Base-by-base conservation (phyloP, 179 eudicot species). In the Amaranthus tricolor region DNA sequence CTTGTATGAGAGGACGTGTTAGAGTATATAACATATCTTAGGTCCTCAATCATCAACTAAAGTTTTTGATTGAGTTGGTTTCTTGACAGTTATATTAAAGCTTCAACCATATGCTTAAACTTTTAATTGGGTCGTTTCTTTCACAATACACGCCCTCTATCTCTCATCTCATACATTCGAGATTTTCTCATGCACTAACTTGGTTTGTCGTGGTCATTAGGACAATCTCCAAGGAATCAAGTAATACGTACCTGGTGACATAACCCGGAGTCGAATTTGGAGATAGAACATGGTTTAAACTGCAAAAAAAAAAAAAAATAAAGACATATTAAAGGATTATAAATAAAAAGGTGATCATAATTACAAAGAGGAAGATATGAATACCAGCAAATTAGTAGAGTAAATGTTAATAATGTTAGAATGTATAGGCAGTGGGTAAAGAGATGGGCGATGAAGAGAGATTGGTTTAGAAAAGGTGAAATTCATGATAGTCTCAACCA, bases 401-500 rank as follows among this genome's bases (percentile, higher is more conserved):
- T 84, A 62, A 73, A 69, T 59, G 71, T 20, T 55, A 56, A 5
- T n/a, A 21, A 47, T 71, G 67, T 82, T 83, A 7, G 76, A 56
- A 57, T 77, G 82, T 31, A 89, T 64, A 55, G 85, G 52, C 3
- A 89, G 68, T 59, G 85, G 52, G 54, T 52, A 78, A 67, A 75
- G 66, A 68, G 84, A 21, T 66, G 85, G 67, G n/a, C 43, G 68
- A 56, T 71, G 77, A 14, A 76, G 66, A 69, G 74, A 63, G 49
- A 67, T 49, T 68, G 94, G 88, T 74, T 81, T 88, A 67, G 82
- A 75, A 60, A 87, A 67, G 68, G 84, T 66, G 78, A 87, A 85
- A 71, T 83, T 87, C 84, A 81, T 82, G 44, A 85, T 62, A 75
- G 88, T 79, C 70, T 88, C 85, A 57, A 86, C 94, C 87, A 82